Conservation (phyloP, 1,284 basidiomycete genomes). For the Sporisorium sorghi region DNA sequence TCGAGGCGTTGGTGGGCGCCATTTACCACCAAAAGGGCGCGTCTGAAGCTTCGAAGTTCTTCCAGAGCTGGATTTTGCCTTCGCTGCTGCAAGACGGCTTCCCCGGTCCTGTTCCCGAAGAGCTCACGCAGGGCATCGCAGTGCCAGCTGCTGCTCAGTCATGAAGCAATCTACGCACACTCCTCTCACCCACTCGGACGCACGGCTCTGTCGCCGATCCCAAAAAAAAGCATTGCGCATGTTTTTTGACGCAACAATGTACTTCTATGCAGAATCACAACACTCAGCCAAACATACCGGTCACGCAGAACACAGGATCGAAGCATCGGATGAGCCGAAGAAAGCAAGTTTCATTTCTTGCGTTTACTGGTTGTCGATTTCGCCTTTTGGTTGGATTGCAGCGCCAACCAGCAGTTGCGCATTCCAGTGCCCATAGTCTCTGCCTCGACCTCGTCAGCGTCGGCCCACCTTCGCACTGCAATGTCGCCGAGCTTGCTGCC, state of each 20-base stretch:
- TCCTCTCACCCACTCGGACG: constrained; percentile 7
- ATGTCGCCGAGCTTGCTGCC: constrained; percentile 23
- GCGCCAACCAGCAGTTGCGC: constrained; percentile 49
- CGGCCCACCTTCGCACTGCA: constrained; percentile 37
- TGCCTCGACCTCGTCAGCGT: constrained; percentile 36
- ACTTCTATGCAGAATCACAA: constrained; percentile 33
- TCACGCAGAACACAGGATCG: not conserved
- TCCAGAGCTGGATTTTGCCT: constrained; percentile 33
- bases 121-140: constrained; percentile 25
- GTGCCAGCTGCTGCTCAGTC: constrained; percentile 2
- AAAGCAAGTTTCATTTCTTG: not conserved
- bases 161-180: constrained; percentile 7
- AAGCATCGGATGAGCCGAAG: not conserved
- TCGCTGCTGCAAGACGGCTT: constrained; percentile 35
- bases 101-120: constrained; percentile 34
- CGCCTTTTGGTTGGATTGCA: constrained; percentile 6
- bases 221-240: constrained; percentile 14
- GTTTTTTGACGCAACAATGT: constrained; percentile 36
- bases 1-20: constrained; percentile 68
- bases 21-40: constrained; percentile 63
- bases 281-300: not conserved
- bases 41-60: constrained; percentile 35
- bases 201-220: not conserved
- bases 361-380: constrained; percentile 3
- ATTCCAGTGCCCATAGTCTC: constrained; percentile 61